A percentile compares a stretch with the other conserved stretches of the same genome.
Conservation (phyloP, 768 basidiomycete species). For the Lyophyllum decastes region DNA sequence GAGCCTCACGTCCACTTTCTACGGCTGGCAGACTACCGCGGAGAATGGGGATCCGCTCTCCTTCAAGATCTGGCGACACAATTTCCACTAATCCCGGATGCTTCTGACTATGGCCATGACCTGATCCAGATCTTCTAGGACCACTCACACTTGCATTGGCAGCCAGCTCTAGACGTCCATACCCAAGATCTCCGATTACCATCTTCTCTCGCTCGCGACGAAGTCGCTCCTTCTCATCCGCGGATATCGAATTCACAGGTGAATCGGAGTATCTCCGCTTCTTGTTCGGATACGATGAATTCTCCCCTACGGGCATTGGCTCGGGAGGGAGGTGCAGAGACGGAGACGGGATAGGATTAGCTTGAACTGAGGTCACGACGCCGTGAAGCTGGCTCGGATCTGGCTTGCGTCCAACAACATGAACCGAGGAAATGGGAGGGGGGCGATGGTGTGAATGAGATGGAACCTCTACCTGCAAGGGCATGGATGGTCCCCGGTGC, state of each 20-base stretch:
- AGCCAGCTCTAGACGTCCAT: slow-evolving; percentile 29
- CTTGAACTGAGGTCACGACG: slow-evolving; percentile 17
- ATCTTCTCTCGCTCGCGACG: slow-evolving; percentile 32
- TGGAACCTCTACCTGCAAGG: slow-evolving; percentile 16
- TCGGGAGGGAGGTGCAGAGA: slow-evolving; percentile 7
- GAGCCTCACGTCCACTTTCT: not conserved
- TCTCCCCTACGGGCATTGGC: slow-evolving; percentile 1
- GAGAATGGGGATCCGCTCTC: not conserved
- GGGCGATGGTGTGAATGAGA: slow-evolving; percentile 15
- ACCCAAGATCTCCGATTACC: slow-evolving; percentile 32
- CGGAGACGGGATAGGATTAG: slow-evolving; percentile 9
- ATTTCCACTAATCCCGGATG: slow-evolving; percentile 13
- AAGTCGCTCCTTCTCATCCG: slow-evolving; percentile 29
- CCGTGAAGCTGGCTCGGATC: slow-evolving; percentile 18
- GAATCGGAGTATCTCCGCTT: slow-evolving; percentile 46
- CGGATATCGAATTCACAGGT: slow-evolving; percentile 23
- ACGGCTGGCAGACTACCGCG: not conserved
- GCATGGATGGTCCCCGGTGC: slow-evolving; percentile 7
- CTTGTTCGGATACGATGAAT: slow-evolving; percentile 32
- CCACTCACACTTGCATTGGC: slow-evolving; percentile 18
- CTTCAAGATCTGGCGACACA: slow-evolving; percentile 8
- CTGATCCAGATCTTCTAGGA: slow-evolving; percentile 26
- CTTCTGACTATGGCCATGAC: slow-evolving; percentile 18
- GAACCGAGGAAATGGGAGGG: slow-evolving; percentile 5
- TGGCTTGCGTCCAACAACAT: slow-evolving; percentile 13